Evolutionary conservation across 768 basidiomycete genomes (phyloP).

Genomic region (Terana coerulea): DNA sequence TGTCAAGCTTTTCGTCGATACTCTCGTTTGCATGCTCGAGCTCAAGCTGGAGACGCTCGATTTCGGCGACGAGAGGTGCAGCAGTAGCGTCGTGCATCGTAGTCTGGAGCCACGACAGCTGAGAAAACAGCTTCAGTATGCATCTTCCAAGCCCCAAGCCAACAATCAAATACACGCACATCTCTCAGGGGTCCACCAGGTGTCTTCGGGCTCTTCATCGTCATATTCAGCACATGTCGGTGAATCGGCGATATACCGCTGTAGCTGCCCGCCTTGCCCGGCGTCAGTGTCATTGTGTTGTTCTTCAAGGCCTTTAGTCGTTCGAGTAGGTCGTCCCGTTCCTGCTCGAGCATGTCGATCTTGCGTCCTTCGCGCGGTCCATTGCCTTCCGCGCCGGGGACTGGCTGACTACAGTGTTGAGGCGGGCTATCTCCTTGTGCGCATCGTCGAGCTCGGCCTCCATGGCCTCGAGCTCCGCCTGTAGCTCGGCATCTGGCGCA

Average conservation of each 20-base stretch:
- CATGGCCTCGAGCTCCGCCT: conserved; percentile 54
- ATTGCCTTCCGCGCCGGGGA: conserved; percentile 76
- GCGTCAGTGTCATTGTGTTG: conserved; percentile 54
- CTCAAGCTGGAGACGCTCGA: conserved; percentile 67
- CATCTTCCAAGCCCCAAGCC: not conserved
- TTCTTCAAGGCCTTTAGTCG: conserved; percentile 57
- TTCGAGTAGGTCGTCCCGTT: conserved; percentile 73
- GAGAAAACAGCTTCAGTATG: conserved; percentile 12
- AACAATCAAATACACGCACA: conserved; percentile 38
- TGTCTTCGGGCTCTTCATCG: conserved; percentile 66
- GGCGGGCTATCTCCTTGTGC: conserved; percentile 66
- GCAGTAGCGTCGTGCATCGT: conserved; percentile 53
- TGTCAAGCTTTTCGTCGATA: conserved; percentile 86
- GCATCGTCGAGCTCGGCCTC: conserved; percentile 78
- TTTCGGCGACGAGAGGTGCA: conserved; percentile 67
- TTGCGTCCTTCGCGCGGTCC: conserved; percentile 72
- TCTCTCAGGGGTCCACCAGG: conserved; percentile 78
- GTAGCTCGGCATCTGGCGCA: conserved; percentile 33
- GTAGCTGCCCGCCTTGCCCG: conserved; percentile 46
- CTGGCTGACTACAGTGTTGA: conserved; percentile 63
- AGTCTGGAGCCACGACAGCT: conserved; percentile 74
- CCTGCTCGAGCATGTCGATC: conserved; percentile 71
- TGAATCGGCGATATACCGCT: conserved; percentile 76
- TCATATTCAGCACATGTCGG: conserved; percentile 66
- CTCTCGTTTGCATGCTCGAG: conserved; percentile 78